Evolutionary conservation across 208 protist species (phyloP).

Genomic region (Leishmania lainsoni): DNA sequence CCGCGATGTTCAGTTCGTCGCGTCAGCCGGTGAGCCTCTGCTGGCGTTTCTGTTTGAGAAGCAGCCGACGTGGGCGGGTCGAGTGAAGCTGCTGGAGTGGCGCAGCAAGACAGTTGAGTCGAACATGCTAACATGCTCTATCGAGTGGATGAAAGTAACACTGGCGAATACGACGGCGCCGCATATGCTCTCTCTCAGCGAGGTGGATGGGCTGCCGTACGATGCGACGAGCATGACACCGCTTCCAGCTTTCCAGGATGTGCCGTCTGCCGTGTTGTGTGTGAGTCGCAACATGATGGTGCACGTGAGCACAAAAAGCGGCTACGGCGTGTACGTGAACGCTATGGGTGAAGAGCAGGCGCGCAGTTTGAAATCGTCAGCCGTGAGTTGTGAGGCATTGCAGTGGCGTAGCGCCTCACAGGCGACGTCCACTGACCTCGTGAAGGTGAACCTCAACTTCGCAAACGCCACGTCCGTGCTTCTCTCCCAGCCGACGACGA

Average conservation of each 20-base stretch:
- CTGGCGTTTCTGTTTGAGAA: constrained; percentile 81
- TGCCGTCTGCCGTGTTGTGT: constrained; percentile 75
- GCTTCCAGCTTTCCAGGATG: constrained; percentile 61
- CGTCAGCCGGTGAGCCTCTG: constrained; percentile 73
- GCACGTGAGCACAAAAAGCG: constrained; percentile 80
- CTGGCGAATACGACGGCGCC: constrained; percentile 30
- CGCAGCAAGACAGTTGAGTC: constrained; percentile 73
- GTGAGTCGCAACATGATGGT: constrained; percentile 74
- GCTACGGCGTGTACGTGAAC: constrained; percentile 83
- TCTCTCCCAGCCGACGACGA: constrained; percentile 1
- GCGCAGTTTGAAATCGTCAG: constrained; percentile 43
- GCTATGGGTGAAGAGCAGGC: constrained; percentile 71
- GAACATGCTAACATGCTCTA: constrained; percentile 79
- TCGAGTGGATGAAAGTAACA: constrained; percentile 77
- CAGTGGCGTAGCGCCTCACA: constrained; percentile 56
- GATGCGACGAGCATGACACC: constrained; percentile 79
- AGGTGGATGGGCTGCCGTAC: constrained; percentile 84
- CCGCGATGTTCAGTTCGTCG: constrained; percentile 88
- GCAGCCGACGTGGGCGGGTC: constrained; percentile 84
- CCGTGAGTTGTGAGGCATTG: constrained; percentile 46
- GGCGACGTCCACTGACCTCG: constrained; percentile 51
- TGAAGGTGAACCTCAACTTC: constrained; percentile 73
- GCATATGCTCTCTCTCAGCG: constrained; percentile 74
- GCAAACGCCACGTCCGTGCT: constrained; percentile 51
- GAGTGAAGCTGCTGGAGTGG: constrained; percentile 82